Conservation (phyloP, 495 filamentous ascomycete species). For the Evernia prunastri region DNA sequence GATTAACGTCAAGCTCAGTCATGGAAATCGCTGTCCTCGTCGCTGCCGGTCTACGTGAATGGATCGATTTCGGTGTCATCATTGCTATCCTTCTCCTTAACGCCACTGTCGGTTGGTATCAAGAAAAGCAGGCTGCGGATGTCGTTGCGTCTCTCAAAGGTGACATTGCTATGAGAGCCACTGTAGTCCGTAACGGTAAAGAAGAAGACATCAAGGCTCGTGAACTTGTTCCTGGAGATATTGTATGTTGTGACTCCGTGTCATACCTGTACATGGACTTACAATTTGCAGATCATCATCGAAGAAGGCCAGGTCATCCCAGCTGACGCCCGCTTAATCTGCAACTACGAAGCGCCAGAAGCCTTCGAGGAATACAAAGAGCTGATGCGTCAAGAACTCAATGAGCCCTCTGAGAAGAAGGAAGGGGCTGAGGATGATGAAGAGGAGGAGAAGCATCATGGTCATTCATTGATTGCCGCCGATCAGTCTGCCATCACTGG, state of each 20-base stretch:
- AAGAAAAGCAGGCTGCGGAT: constrained; percentile 81
- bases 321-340: constrained; percentile 69
- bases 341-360: constrained; percentile 63
- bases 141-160: constrained; percentile 75
- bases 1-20: constrained; percentile 45
- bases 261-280: constrained; percentile 18
- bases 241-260: constrained; percentile 48
- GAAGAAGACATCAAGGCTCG: constrained; percentile 70
- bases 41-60: constrained; percentile 72
- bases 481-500: constrained; percentile 74
- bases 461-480: constrained; percentile 57
- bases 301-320: constrained; percentile 74
- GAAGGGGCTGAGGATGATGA: constrained; percentile 53
- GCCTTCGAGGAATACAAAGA: constrained; percentile 67
- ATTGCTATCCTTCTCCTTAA: constrained; percentile 74
- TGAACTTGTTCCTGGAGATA: constrained; percentile 75
- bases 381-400: constrained; percentile 48
- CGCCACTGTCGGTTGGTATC: constrained; percentile 76
- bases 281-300: constrained; percentile 47
- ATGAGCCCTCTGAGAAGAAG: constrained; percentile 60
- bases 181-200: constrained; percentile 63
- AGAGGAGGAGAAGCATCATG: constrained; percentile 50
- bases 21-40: constrained; percentile 80
- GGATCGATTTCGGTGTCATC: constrained; percentile 80
- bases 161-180: constrained; percentile 75